Conservation (phyloP, 768 basidiomycete genomes). For the Auriscalpium orientale region DNA sequence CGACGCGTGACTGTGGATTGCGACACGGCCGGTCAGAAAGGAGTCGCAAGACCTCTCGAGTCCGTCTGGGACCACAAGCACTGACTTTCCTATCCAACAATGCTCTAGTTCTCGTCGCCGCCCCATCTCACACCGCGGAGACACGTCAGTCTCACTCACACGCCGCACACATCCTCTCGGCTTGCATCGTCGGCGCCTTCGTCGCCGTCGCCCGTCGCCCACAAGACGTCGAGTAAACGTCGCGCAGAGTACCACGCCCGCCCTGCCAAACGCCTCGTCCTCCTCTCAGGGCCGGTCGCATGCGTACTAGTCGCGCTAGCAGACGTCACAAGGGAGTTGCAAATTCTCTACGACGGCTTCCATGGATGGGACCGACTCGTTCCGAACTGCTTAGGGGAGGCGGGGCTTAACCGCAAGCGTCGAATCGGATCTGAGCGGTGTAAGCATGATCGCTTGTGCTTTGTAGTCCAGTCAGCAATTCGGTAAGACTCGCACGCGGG, state of each 20-base stretch:
- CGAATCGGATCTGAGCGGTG: no score
- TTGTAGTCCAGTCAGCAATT: no score
- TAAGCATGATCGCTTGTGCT: no score
- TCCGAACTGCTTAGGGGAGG: constrained; percentile 11
- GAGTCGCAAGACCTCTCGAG: not conserved
- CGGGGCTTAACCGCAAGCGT: no score
- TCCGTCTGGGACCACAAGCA: not conserved
- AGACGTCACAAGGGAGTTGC: not conserved
- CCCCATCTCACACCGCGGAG: not conserved
- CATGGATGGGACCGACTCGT: constrained; percentile 4
- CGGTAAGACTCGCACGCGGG: no score
- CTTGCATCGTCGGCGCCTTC: constrained; percentile 2
- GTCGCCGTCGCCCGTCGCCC: constrained; percentile 4
- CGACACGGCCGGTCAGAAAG: not conserved
- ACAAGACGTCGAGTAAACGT: constrained; percentile 10
- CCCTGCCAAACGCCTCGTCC: not conserved
- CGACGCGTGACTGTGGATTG: no score
- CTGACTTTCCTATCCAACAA: not conserved
- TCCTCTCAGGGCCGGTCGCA: constrained; percentile 4
- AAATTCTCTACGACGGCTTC: not conserved
- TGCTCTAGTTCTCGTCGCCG: not conserved
- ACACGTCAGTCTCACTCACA: constrained; percentile 8
- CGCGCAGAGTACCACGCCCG: constrained; percentile 11
- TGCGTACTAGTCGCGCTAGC: constrained; percentile 6
- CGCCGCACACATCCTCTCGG: constrained; percentile 11